phyloP scores from a whole-genome alignment of 129 eudicot genomes.

The Escallonia herrerae region DNA sequence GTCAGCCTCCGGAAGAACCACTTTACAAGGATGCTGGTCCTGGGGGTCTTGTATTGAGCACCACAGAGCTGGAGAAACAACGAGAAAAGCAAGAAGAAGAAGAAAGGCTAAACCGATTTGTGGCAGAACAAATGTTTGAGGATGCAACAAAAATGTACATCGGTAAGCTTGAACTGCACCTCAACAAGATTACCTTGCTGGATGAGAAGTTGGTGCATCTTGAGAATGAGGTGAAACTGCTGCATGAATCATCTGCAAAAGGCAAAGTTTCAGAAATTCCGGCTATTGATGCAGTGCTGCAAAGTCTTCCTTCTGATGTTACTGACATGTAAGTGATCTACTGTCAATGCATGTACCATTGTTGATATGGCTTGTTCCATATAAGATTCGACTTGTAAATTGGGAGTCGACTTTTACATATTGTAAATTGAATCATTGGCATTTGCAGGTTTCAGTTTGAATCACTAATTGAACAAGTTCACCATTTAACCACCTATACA shows the following conservation, averaged over 20 bases:
- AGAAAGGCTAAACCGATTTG: constrained; percentile 26
- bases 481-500: no score
- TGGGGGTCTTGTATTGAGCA: constrained; percentile 70
- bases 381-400: no score
- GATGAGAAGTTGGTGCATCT: constrained; percentile 32
- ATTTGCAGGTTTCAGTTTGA: no score
- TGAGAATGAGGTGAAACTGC: constrained; percentile 40
- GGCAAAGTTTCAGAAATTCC: constrained; percentile 18
- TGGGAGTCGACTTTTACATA: no score
- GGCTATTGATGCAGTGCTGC: neutral
- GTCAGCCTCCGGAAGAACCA: constrained; percentile 52
- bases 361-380: no score
- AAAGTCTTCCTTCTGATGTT: constrained; percentile 2
- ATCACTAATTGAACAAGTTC: no score
- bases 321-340: neutral
- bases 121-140: constrained; percentile 23
- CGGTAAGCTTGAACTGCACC: constrained; percentile 20
- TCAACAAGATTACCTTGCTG: constrained; percentile 22
- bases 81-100: constrained; percentile 45
- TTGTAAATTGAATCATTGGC: no score
- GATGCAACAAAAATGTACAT: constrained; percentile 25
- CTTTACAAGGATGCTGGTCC: constrained; percentile 68
- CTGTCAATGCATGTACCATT: neutral
- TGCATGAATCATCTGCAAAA: constrained; percentile 21
- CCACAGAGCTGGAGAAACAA: constrained; percentile 55